Base-by-base conservation (phyloP, 768 basidiomycete genomes). In the Boletus pseudo-olivaceus region DNA sequence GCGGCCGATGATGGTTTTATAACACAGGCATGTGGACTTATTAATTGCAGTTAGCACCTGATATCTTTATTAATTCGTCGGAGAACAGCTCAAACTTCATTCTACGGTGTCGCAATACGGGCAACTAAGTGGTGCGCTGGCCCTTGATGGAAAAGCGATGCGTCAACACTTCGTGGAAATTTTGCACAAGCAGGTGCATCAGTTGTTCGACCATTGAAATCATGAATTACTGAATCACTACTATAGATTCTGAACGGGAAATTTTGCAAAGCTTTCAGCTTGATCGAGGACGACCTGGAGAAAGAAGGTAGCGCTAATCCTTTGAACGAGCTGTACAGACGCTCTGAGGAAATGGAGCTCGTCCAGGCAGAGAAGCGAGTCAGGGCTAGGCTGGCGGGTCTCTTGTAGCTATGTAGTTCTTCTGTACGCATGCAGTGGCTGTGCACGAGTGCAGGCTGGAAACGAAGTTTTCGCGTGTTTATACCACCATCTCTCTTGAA, bases 1-100 rank as follows among this genome's bases (percentile, higher is more conserved):
- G 82, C 84, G 8, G 84, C 83, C 7, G 83, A 85, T 58, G 82
- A 85, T 33, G 84, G 84, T 15, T 84, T 85, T 67, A 78, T 85
- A 46, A 65, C 63, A 17, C 82, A 84, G 71, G 82, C 77, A 56
- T 19, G 73, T 49, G 6, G 23, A 15, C 27, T 23, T 17, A 2
- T 42, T 6, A 23, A 32, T 33, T 8, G n/a, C 10, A 10, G 33
- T 19, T 30, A 29, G 37, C 1, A 19, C 12, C 30, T 14, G 2
- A 23, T 44, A 30, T 35, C 17, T 37, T 49, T 26, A 39, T 19
- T 33, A 19, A 58, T 27, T 41, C 23, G 11, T 38, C 19, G 50
- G 43, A 34, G 20, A 57, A 45, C 59, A 85, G 80, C 70, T 85
- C 41, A 83, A 83, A 67, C 78, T 78, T 52, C 83, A 84, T 61